Evolutionary conservation across 2,329 filamentous ascomycete genomes (phyloP), one percentile per base, ranked within the genome.

Genomic region (Davidsoniella australis): DNA sequence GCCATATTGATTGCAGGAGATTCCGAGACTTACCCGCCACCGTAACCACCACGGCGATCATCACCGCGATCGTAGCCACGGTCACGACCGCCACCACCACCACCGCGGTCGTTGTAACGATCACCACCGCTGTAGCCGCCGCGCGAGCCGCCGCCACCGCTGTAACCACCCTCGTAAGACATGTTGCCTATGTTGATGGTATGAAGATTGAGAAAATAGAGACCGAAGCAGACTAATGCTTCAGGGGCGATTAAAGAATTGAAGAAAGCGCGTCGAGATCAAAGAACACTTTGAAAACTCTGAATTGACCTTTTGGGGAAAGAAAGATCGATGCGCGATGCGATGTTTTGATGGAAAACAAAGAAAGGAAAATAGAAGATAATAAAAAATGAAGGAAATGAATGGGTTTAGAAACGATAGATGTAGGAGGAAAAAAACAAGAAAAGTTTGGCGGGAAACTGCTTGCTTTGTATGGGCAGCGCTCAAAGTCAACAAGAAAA

Each of bases 61-160:
- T 72, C 67, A 54, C 70, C 69, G 59, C 68, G 67, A 54, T 68
- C 66, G 58, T 63, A 62, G 52, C 61, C 62, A 57, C 62, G 57
- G 54, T 53, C 44, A 26, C 48, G 54, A 41, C 49, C 53, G 49
- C 56, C 66, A 56, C 66, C 61, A 55, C 62, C 59, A 49, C 62
- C 57, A 26, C 55, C 56, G 48, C 55, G 60, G 50, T 59, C 56
- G 53, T 58, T 56, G 51, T 55, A 55, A 49, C 59, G 57, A 45
- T 58, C 57, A 48, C 62, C 60, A 50, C 58, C 58, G 45, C 57
- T 49, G 49, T 55, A 54, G 54, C 58, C 58, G 50, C 59, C 58
- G 41, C 58, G 59, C 57, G 58, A 57, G 48, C 56, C 55, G 50
- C 59, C 57, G 45, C 59, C 58, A 48, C 62, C 57, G 48, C 58